phyloP scores from a whole-genome alignment of 192 early-diverging fungal genomes.

The Coemansia sp. region DNA sequence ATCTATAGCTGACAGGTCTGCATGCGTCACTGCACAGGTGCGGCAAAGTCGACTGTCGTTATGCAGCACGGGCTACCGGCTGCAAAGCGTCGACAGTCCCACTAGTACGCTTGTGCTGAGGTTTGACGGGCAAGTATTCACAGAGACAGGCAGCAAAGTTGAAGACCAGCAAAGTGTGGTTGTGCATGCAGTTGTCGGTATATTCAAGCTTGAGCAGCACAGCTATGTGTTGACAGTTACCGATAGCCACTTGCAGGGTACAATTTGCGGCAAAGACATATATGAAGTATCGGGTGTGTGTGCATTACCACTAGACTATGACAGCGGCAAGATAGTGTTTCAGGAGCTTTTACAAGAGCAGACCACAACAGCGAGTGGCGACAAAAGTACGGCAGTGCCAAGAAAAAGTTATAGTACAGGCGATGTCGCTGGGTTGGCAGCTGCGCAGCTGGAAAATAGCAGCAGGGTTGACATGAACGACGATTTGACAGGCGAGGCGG shows the following conservation, averaged over 20 bases:
- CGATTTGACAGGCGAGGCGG: background rate
- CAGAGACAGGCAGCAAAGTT: background rate
- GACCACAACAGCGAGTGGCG: background rate
- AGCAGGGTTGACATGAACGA: background rate
- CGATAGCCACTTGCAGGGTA: conserved; percentile 29
- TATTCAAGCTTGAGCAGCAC: conserved; percentile 30
- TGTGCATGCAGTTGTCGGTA: conserved; percentile 34
- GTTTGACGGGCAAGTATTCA: conserved; percentile 4
- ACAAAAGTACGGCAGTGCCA: background rate
- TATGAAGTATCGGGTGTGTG: conserved; percentile 27
- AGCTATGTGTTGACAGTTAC: conserved; percentile 40
- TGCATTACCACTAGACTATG: conserved; percentile 36
- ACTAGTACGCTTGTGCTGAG: conserved; percentile 18
- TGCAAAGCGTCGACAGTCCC: conserved; percentile 38
- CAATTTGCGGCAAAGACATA: conserved; percentile 19
- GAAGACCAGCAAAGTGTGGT: background rate
- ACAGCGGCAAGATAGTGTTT: conserved; percentile 11
- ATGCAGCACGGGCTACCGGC: conserved; percentile 22
- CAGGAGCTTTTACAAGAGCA: background rate
- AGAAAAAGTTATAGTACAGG: background rate
- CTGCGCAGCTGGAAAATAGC: background rate
- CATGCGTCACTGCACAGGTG: background rate
- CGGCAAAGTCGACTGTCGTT: conserved; percentile 21
- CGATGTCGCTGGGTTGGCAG: background rate
- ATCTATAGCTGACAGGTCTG: background rate